Evolutionary conservation across 139 green algal genomes (phyloP).

Genomic region (Micractinium sp.): DNA sequence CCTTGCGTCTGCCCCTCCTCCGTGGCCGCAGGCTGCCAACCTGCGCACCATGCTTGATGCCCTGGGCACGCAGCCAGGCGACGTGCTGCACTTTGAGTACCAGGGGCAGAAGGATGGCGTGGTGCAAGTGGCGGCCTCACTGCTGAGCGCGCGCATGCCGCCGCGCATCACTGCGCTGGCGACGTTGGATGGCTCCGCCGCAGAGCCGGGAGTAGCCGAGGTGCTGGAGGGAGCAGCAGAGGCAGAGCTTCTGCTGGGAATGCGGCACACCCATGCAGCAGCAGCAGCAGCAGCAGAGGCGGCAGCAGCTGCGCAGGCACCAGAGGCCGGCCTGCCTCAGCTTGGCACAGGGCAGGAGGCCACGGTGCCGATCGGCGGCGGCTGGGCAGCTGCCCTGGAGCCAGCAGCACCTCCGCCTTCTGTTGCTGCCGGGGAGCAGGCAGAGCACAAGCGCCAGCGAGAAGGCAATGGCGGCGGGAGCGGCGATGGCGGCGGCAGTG

Average conservation of each 20-base stretch:
- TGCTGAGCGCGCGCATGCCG: background rate
- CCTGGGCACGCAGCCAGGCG: background rate
- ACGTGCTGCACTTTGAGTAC: background rate
- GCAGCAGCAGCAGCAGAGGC: background rate
- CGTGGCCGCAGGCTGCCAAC: background rate
- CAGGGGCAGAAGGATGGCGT: background rate
- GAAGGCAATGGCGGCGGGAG: background rate
- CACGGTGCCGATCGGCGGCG: too few relatives aligned
- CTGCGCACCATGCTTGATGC: background rate
- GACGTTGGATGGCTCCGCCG: too few relatives aligned
- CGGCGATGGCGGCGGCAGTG: background rate
- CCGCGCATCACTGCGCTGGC: too few relatives aligned
- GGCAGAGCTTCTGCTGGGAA: background rate
- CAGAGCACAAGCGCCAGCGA: too few relatives aligned
- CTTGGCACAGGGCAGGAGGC: background rate
- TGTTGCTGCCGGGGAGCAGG: too few relatives aligned
- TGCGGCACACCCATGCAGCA: background rate
- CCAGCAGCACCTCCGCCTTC: too few relatives aligned
- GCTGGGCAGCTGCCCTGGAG: too few relatives aligned
- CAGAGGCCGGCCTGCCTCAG: background rate
- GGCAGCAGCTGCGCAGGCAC: background rate
- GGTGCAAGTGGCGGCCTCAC: background rate
- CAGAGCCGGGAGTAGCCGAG: too few relatives aligned
- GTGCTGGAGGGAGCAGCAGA: background rate
- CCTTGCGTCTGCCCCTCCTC: background rate